Evolutionary conservation across 495 filamentous ascomycete species (phyloP).

Genomic region (Hypomontagnella monticulosa): DNA sequence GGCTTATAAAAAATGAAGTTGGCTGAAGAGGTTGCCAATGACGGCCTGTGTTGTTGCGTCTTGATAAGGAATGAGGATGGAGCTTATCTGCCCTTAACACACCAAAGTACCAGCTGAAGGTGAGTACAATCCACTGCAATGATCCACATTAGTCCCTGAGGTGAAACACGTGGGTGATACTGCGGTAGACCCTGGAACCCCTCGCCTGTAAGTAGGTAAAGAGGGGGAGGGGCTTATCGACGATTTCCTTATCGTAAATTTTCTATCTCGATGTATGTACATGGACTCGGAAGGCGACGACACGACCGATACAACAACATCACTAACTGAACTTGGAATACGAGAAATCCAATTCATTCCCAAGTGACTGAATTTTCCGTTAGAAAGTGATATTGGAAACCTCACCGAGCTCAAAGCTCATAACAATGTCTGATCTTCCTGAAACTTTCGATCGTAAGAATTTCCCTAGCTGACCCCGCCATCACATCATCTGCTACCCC

Average conservation of each 20-base stretch:
- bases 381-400: background rate
- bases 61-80: too few species aligned
- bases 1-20: too few species aligned
- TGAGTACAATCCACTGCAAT: too few species aligned
- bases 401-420: slow-evolving; percentile 44
- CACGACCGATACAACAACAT: slow-evolving; percentile 8
- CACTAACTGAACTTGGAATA: slow-evolving; percentile 1
- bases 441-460: slow-evolving; percentile 63
- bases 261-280: slow-evolving; percentile 3
- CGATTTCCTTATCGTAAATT: slow-evolving; percentile 13
- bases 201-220: background rate
- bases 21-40: too few species aligned
- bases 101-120: too few species aligned
- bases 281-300: background rate
- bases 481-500: background rate
- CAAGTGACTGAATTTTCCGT: too few species aligned
- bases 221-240: background rate
- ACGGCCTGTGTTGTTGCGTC: too few species aligned
- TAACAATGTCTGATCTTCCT: slow-evolving; percentile 65
- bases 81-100: too few species aligned
- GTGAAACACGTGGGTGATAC: too few species aligned
- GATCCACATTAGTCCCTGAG: too few species aligned
- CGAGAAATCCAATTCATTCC: background rate
- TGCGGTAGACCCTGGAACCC: too few species aligned
- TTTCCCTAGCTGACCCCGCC: slow-evolving; percentile 20